These are phyloP conservation scores for Suillus subluteus DNA, from an alignment of 768 basidiomycete genomes.

Conservation along the genomic window DNA sequence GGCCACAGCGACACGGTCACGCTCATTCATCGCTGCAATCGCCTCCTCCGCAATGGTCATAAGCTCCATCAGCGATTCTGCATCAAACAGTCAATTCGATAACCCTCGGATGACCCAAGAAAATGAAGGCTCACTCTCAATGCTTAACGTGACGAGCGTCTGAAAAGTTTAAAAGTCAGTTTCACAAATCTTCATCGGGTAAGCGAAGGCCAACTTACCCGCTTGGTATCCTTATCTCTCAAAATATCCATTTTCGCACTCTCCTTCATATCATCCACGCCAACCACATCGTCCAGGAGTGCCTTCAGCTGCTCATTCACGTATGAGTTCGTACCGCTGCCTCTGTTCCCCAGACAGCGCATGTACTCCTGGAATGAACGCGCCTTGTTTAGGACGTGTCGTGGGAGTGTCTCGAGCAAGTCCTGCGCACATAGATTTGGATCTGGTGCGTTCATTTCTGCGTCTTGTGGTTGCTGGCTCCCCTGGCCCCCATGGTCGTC, in stretches of 20 bases:
- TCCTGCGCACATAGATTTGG: conserved; percentile 23
- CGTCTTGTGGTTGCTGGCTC: not conserved
- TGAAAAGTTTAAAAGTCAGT: conserved; percentile 18
- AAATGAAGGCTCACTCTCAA: conserved; percentile 44
- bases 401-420: conserved; percentile 43
- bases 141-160: conserved; percentile 47
- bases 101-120: not conserved
- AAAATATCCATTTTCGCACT: conserved; percentile 44
- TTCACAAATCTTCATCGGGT: not conserved
- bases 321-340: conserved; percentile 14
- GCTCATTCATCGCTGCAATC: conserved; percentile 32
- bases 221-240: conserved; percentile 44
- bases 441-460: not conserved
- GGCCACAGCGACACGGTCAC: conserved; percentile 27
- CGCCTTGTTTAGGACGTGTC: conserved; percentile 40
- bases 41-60: conserved; percentile 39
- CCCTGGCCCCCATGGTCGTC: not conserved
- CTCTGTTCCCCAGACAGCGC: conserved; percentile 32
- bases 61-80: conserved; percentile 39
- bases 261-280: conserved; percentile 36
- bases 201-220: conserved; percentile 34
- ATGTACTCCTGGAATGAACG: conserved; percentile 46
- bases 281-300: conserved; percentile 46
- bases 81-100: not conserved
- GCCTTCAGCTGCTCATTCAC: conserved; percentile 29